Conservation (phyloP, 345 rosid genomes). For the Melastoma malabathricum region DNA sequence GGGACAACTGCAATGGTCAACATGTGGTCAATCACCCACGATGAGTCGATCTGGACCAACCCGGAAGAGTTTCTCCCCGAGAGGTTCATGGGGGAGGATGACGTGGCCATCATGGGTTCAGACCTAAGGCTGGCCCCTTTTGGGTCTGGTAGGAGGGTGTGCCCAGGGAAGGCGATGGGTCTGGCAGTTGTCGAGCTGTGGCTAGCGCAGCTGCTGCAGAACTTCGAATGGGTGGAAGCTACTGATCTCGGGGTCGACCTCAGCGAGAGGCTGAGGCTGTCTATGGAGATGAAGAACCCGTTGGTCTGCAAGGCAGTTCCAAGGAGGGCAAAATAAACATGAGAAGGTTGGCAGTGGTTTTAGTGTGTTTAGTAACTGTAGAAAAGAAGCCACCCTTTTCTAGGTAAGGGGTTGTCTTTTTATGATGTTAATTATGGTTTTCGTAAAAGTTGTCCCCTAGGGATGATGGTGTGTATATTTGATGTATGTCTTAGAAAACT, state of each 20-base stretch:
- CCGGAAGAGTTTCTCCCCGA: constrained; percentile 50
- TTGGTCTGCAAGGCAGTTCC: constrained; percentile 30
- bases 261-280: constrained; percentile 26
- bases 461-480: too few relatives aligned
- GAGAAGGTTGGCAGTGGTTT: too few relatives aligned
- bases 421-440: too few relatives aligned
- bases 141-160: constrained; percentile 35
- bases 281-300: constrained; percentile 34
- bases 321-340: not conserved
- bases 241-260: constrained; percentile 15
- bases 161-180: constrained; percentile 46
- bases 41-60: constrained; percentile 34
- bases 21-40: constrained; percentile 89
- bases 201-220: constrained; percentile 40
- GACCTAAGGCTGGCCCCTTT: constrained; percentile 40
- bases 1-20: constrained; percentile 88
- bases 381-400: too few relatives aligned
- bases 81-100: constrained; percentile 35
- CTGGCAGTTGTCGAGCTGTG: constrained; percentile 37
- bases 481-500: too few relatives aligned
- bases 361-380: too few relatives aligned
- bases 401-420: too few relatives aligned
- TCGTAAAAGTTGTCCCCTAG: too few relatives aligned
- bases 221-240: constrained; percentile 17
- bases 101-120: constrained; percentile 25